Percentiles rank a stretch among this genome's conserved stretches.
Evolutionary conservation across 2,329 filamentous ascomycete species (phyloP).

Genomic region (Colletotrichum phormii): DNA sequence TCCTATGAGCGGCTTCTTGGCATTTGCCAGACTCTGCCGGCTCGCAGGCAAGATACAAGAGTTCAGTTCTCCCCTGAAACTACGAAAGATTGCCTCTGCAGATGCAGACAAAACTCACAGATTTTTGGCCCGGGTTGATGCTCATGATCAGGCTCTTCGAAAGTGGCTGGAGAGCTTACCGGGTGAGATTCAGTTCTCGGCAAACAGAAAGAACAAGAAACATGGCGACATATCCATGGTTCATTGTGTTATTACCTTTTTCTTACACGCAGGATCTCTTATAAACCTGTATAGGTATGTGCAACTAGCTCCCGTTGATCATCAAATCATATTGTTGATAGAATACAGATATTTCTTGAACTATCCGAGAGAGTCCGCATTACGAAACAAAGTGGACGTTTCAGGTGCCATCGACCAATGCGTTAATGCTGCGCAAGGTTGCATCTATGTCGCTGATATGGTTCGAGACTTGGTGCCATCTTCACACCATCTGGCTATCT

Average conservation of each 20-base stretch:
- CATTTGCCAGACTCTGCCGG: constrained; percentile 43
- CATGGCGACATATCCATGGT: constrained; percentile 38
- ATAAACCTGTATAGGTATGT: constrained; percentile 41
- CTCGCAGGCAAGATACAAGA: constrained; percentile 42
- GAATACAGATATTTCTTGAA: neutral
- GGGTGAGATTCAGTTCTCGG: constrained; percentile 43
- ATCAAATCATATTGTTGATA: neutral
- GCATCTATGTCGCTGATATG: constrained; percentile 43
- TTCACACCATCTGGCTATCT: constrained; percentile 43
- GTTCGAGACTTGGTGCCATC: constrained; percentile 42
- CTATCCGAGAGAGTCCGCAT: neutral
- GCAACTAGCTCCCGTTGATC: neutral
- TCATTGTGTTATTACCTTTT: constrained; percentile 45
- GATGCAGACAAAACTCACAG: neutral
- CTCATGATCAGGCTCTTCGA: constrained; percentile 37
- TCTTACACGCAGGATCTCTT: constrained; percentile 43
- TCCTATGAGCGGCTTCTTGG: constrained; percentile 42
- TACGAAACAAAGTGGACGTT: neutral
- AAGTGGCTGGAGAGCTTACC: constrained; percentile 40
- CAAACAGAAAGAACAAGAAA: constrained; percentile 30
- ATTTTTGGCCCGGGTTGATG: constrained; percentile 31
- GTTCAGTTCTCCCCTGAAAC: constrained; percentile 38
- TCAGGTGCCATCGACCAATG: constrained; percentile 37
- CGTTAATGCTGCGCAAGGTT: constrained; percentile 41
- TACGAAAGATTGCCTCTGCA: constrained; percentile 29